phyloP scores from a whole-genome alignment of 1,139 yeast species.

The Hanseniaspora sp. region DNA sequence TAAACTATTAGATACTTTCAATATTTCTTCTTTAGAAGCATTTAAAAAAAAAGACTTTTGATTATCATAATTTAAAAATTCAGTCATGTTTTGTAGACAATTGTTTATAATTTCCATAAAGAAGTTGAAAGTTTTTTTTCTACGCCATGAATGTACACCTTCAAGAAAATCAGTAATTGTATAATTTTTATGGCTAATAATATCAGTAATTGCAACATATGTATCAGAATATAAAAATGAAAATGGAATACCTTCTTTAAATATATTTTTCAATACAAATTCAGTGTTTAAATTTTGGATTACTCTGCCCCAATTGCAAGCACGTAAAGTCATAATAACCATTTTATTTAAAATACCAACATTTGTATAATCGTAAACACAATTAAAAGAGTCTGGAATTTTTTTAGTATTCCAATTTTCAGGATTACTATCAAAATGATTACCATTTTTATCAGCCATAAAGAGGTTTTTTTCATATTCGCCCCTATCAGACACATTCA shows the following conservation, averaged over 20 bases:
- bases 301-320: constrained; percentile 37
- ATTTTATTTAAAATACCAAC: constrained; percentile 28
- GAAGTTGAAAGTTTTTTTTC: constrained; percentile 37
- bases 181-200: constrained; percentile 28
- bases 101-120: constrained; percentile 26
- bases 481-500: constrained; percentile 40
- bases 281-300: constrained; percentile 35
- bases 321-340: constrained; percentile 29
- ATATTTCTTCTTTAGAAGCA: constrained; percentile 21
- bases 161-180: constrained; percentile 12
- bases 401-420: constrained; percentile 36
- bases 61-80: constrained; percentile 30
- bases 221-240: constrained; percentile 51
- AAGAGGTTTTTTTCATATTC: constrained; percentile 34
- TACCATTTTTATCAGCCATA: constrained; percentile 31
- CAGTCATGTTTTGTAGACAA: constrained; percentile 29
- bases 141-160: constrained; percentile 46
- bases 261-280: constrained; percentile 35
- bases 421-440: constrained; percentile 35
- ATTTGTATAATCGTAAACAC: constrained; percentile 42
- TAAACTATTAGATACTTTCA: neutral
- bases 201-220: constrained; percentile 42
- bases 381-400: constrained; percentile 33
- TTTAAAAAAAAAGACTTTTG: constrained; percentile 32
- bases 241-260: constrained; percentile 44